Conservation (phyloP, 495 filamentous ascomycete species). For the Daldinia grandis region DNA sequence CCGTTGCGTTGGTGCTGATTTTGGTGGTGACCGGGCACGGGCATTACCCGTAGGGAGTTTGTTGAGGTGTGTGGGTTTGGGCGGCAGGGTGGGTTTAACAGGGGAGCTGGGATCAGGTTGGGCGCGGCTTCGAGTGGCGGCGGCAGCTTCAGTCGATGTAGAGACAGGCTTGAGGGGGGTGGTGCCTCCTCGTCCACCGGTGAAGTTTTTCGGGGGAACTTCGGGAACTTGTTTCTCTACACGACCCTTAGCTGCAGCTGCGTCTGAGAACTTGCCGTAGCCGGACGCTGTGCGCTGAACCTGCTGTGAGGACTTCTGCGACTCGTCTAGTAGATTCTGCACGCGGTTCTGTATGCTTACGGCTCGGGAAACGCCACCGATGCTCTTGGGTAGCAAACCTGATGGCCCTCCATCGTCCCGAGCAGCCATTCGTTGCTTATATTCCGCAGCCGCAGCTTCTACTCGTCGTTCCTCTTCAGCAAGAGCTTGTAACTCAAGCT, state of each 20-base stretch:
- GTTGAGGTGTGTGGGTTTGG: constrained; percentile 63
- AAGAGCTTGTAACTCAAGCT: constrained; percentile 84
- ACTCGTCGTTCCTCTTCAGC: constrained; percentile 93
- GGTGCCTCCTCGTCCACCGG: constrained; percentile 18
- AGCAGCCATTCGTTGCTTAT: constrained; percentile 77
- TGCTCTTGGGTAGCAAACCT: constrained; percentile 55
- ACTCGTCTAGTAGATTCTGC: constrained; percentile 84
- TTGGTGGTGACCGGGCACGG: constrained; percentile 49
- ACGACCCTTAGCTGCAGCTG: constrained; percentile 33
- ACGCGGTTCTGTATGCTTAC: constrained; percentile 90
- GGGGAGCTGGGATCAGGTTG: constrained; percentile 32
- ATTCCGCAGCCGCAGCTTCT: constrained; percentile 89
- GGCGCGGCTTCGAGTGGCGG: constrained; percentile 26
- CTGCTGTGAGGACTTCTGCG: constrained; percentile 62
- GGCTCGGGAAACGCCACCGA: constrained; percentile 70
- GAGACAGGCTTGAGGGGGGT: constrained; percentile 38
- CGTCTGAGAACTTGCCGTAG: constrained; percentile 84
- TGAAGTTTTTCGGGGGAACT: constrained; percentile 32
- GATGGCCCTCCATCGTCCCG: constrained; percentile 55
- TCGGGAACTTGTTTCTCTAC: constrained; percentile 40
- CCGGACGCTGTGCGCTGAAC: constrained; percentile 81
- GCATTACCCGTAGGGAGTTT: constrained; percentile 53
- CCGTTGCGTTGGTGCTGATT: constrained; percentile 26
- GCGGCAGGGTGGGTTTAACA: constrained; percentile 42
- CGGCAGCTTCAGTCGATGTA: constrained; percentile 29